phyloP scores from a whole-genome alignment of 2,329 filamentous ascomycete species.

The Sarocladium brachiariae region DNA sequence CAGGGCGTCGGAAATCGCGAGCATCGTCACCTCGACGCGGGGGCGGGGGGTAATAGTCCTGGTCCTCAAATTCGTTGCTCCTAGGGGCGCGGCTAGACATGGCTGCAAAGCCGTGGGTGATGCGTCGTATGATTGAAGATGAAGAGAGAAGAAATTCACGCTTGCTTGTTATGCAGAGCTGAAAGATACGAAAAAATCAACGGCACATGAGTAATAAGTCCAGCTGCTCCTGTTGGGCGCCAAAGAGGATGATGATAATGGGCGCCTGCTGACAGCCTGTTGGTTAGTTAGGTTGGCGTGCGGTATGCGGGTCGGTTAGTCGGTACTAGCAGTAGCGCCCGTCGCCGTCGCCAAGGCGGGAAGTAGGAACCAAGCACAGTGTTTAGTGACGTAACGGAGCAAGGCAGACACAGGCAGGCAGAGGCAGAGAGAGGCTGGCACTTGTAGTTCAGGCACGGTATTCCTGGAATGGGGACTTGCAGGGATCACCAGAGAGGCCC shows the following conservation, averaged over 20 bases:
- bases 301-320: slow-evolving; percentile 8
- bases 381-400: slow-evolving; percentile 3
- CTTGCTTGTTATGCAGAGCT: neutral
- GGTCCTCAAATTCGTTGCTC: slow-evolving; percentile 38
- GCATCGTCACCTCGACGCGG: slow-evolving; percentile 11
- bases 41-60: slow-evolving; percentile 34
- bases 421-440: neutral
- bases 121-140: neutral
- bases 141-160: neutral
- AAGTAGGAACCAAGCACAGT: slow-evolving; percentile 1
- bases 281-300: neutral
- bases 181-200: no score
- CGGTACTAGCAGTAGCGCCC: slow-evolving; percentile 3
- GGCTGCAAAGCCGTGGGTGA: neutral
- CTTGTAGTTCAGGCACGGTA: no score
- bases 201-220: no score
- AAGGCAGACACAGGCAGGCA: no score
- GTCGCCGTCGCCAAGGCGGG: no score
- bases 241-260: neutral
- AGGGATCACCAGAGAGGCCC: neutral
- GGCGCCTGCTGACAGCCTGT: neutral
- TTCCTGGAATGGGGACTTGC: neutral
- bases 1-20: slow-evolving; percentile 7
- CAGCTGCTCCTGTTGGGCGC: no score
- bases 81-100: slow-evolving; percentile 21